Base-by-base conservation (phyloP, 306 rosid genomes). In the Prunus fruticosa region DNA sequence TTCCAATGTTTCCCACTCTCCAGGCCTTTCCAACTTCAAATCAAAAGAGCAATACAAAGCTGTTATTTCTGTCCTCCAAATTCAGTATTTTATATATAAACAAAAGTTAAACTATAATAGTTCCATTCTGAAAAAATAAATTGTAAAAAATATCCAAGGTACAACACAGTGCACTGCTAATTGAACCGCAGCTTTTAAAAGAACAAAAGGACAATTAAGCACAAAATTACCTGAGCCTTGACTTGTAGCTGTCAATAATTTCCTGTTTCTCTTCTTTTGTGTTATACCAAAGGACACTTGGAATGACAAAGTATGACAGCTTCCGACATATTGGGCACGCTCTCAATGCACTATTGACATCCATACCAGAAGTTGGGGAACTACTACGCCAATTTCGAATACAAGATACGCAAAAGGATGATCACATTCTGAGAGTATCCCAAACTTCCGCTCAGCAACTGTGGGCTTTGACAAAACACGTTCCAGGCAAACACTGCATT, bases 341-440 rank as follows among this genome's bases (percentile, higher is more conserved):
- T 79, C 99, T 86, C 89, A 92, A 74, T 25, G 99, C 92, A 86
- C 84, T 89, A 69, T 90, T 95, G 66, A 95, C 87, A 73, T 96
- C 98, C 92, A 96, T 86, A 71, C 97, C 97, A 67, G 89, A 79
- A 68, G 98, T 83, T 34, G 97, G 92, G 79, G 96, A 91, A 79
- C 93, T 96, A 82, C 89, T 87, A 20, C 99, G 97, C 99, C 99
- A 96, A 87, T 96, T 96, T 79, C 99, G 85, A 20, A 96, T 96
- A 79, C 99, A 96, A 49, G 99, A 92, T 76, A 96, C 78, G 75
- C 99, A 96, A 78, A 96, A 8, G 99, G 97, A 75, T 96, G 99
- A 80, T 96, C 96, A 73, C 99, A 96, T 80, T 96, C 99, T 13
- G 99, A 92, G 53, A 96, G 84, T 80, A 96, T 65, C 80, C 99